Evolutionary conservation across 495 filamentous ascomycete genomes (phyloP), one percentile per base, ranked within the genome.

Genomic region (Usnea hakonensis): DNA sequence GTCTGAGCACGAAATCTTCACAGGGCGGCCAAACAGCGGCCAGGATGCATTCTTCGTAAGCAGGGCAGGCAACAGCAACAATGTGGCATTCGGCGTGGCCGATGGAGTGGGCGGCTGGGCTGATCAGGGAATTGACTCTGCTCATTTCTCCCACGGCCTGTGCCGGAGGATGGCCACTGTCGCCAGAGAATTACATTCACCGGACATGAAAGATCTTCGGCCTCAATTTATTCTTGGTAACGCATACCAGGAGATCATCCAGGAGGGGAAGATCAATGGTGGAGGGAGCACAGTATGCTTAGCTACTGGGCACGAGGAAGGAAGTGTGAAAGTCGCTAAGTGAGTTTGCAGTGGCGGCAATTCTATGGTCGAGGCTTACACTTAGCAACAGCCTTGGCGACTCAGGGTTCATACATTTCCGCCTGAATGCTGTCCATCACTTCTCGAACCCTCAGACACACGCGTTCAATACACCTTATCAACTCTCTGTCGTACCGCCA

Each of bases 41-140:
- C 91, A 97, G 71, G 94, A 99, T 82, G 89, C 95, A 37, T 97
- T 97, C 73, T 97, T 99, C 75, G 85, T 94, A 41, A 89, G 87
- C 67, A 83, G 81, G 14, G 76, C 96, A 35, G 40, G 37, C 50
- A 80, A 75, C 56, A 82, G 74, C 17, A 75, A 74, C 32, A 76
- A 77, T 52, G 76, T 86, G 38, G 91, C 93, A 1, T 85, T 97
- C 65, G 94, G 90, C 7, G 85, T 99, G 23, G 89, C 92, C 54
- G 94, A 97, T 70, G 94, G 94, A 11, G 94, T 99, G 3, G 94
- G 94, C 28, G 94, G 94, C 46, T 99, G 94, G 90, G 81, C 85
- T 48, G 90, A 96, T 65, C 89, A 85, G 43, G 90, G 90, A 32
- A 85, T 98, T 50, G 93, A 99, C 69, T 90, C 95, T 21, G 90